These are phyloP conservation scores for Saccharomycopsis lassenensis DNA, from an alignment of 805 yeast species.

Conservation along the genomic window DNA sequence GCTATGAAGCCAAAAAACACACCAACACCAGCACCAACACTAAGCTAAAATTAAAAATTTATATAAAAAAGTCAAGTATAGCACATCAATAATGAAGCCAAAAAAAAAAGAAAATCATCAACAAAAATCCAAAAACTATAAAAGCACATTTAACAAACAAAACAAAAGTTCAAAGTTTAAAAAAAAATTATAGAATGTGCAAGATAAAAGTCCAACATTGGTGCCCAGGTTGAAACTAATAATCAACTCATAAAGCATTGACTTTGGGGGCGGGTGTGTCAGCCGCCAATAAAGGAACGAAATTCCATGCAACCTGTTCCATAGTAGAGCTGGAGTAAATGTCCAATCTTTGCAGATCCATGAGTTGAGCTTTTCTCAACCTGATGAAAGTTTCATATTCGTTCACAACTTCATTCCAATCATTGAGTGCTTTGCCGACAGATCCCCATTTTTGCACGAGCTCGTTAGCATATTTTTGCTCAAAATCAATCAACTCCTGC, in stretches of 20 bases:
- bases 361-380: slow-evolving; percentile 19
- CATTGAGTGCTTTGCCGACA: slow-evolving; percentile 40
- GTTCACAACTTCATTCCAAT: slow-evolving; percentile 36
- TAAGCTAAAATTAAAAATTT: neutral
- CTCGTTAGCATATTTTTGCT: slow-evolving; percentile 3
- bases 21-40: neutral
- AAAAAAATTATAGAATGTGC: neutral
- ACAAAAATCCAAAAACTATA: too few relatives aligned
- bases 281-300: slow-evolving; percentile 26
- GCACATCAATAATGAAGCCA: too few relatives aligned
- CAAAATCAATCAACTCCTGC: slow-evolving; percentile 1
- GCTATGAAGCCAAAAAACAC: neutral
- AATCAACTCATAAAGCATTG: slow-evolving; percentile 13
- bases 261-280: slow-evolving; percentile 24
- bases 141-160: neutral
- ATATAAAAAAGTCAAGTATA: neutral
- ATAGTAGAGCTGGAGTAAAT: slow-evolving; percentile 5
- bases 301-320: slow-evolving; percentile 13
- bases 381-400: slow-evolving; percentile 35
- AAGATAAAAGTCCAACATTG: too few relatives aligned
- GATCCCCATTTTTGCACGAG: slow-evolving; percentile 22
- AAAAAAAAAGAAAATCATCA: too few relatives aligned
- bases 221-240: too few relatives aligned
- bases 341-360: slow-evolving; percentile 19
- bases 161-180: neutral